Evolutionary conservation across 1,139 yeast species (phyloP), one percentile per base, ranked within the genome.

Genomic region (Geotrichum europaeum): DNA sequence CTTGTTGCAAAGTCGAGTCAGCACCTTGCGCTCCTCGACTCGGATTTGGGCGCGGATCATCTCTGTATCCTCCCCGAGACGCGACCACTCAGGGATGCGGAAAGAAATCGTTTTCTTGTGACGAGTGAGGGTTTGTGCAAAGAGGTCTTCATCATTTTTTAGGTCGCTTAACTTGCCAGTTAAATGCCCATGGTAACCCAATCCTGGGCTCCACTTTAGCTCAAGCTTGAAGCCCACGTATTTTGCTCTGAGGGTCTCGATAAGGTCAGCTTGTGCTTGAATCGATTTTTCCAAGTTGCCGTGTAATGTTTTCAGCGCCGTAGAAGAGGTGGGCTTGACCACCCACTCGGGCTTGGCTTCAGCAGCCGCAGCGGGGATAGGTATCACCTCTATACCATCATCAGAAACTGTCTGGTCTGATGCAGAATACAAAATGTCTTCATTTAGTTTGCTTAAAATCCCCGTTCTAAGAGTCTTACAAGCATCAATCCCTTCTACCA

Each of bases 201-300:
- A 65, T 55, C 68, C 67, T 0, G 77, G 75, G 4, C 75, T 71
- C 74, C 76, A 74, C 36, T 71, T 67, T 15, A 75, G 67, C 24
- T 66, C 66, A 5, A 71, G 64, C 40, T 65, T 67, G 6, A 67
- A 62, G 1, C 64, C 62, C 3, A 66, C 60, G 43, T 65, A 62
- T 36, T 65, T 22, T 18, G 50, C 54, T 45, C 55, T 53, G n/a
- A 72, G 61, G n/a, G 63, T 36, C 22, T 54, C 62, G 49, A 64
- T 65, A 3, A 74, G 67, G 28, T 60, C 62, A n/a, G 13, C 32
- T 13, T 59, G 52, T n/a, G 22, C 28, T 28, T 34, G 30, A 12
- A n/a, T 51, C 15, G 54, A 32, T 18, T 6, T 2, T 57, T 15
- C 60, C 3, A 61, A 56, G 10, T 56, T n/a, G 15, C 59, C 60